Conservation (phyloP, 192 early-diverging fungal species). For the Umbelopsis ramanniana region DNA sequence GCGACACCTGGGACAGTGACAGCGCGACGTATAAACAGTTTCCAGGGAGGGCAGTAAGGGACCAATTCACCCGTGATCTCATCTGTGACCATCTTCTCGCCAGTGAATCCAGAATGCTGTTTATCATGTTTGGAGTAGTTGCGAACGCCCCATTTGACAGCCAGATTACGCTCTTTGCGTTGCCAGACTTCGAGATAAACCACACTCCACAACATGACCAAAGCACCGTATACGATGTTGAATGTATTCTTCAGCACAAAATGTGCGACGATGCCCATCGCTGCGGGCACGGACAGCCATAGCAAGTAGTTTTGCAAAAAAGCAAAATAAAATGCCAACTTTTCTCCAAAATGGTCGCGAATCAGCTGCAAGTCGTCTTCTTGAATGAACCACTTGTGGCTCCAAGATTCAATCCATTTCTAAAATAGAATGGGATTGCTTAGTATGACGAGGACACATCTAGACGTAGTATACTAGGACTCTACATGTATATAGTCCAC, state of each 20-base stretch:
- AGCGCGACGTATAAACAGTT: constrained; percentile 67
- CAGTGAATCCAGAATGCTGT: constrained; percentile 72
- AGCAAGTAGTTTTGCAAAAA: constrained; percentile 90
- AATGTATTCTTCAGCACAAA: constrained; percentile 54
- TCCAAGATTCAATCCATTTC: constrained; percentile 84
- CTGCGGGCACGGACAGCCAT: constrained; percentile 72
- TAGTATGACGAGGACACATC: background rate
- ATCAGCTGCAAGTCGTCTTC: constrained; percentile 74
- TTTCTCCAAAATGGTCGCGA: constrained; percentile 86
- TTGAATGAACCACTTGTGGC: constrained; percentile 77
- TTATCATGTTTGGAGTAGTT: constrained; percentile 62
- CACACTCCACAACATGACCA: constrained; percentile 70
- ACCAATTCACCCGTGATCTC: constrained; percentile 73
- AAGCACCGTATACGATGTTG: constrained; percentile 66
- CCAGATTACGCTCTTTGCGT: constrained; percentile 71
- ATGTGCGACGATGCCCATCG: constrained; percentile 65
- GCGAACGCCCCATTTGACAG: constrained; percentile 77
- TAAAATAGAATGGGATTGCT: constrained; percentile 18
- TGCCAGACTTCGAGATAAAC: constrained; percentile 85
- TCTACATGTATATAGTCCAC: too few relatives aligned
- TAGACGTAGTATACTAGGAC: too few relatives aligned
- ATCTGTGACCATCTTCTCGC: constrained; percentile 62
- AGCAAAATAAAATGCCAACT: constrained; percentile 93
- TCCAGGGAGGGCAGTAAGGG: constrained; percentile 74
- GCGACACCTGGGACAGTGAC: constrained; percentile 61